Percentiles rank a stretch among this genome's conserved stretches.
Evolutionary conservation across 2,329 filamentous ascomycete genomes (phyloP).

Genomic region (Bipolaris gigantea): DNA sequence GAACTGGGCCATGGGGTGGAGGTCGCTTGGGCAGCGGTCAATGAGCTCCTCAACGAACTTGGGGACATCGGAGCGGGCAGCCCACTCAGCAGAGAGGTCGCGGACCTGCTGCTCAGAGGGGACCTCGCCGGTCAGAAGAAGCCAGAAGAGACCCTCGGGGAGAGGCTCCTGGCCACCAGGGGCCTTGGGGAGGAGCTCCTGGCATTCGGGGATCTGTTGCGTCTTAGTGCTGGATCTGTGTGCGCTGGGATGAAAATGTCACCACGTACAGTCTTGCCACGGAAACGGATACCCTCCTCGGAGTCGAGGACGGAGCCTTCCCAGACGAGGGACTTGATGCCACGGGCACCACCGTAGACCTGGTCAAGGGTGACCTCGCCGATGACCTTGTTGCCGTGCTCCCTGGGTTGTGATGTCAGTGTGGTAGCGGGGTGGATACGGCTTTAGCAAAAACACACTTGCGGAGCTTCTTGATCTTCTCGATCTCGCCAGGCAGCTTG

Average conservation of each 20-base stretch:
- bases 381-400: conserved; percentile 91
- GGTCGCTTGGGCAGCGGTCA: conserved; percentile 97
- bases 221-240: conserved; percentile 26
- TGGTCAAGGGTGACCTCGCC: conserved; percentile 99
- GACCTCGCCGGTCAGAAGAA: conserved; percentile 96
- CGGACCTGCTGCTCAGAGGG: conserved; percentile 97
- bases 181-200: conserved; percentile 94
- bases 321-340: conserved; percentile 98
- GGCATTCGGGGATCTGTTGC: conserved; percentile 86
- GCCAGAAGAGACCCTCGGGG: conserved; percentile 99
- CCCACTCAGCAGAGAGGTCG: conserved; percentile 97
- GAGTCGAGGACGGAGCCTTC: conserved; percentile 93
- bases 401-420: conserved; percentile 59
- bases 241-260: not conserved
- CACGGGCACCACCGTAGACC: conserved; percentile 98
- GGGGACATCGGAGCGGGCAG: conserved; percentile 92
- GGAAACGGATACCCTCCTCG: conserved; percentile 99
- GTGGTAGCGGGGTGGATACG: conserved; percentile 10
- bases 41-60: conserved; percentile 99
- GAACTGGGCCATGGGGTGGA: conserved; percentile 99
- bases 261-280: conserved; percentile 78
- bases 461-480: conserved; percentile 98
- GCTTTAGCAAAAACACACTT: conserved; percentile 62
- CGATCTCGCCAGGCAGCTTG: conserved; percentile 91
- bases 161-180: conserved; percentile 96